A percentile compares a stretch with the other conserved stretches of the same genome.
These are phyloP conservation scores for Ochromonas danica DNA, from an alignment of 108 stramenopile genomes.

Conservation along the genomic window DNA sequence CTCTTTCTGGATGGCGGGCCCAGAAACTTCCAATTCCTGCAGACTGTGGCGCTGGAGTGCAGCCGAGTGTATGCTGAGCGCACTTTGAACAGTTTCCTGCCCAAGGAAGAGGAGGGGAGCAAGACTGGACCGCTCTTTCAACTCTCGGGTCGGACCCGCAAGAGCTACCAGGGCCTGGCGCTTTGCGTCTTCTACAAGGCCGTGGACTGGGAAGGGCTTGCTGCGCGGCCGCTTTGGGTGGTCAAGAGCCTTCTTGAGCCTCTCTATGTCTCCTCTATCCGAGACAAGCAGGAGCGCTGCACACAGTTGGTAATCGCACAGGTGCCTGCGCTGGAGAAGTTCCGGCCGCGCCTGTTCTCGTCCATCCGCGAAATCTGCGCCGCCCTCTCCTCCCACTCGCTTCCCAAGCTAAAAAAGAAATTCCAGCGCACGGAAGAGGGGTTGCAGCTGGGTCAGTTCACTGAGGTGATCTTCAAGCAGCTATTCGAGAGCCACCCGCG, in stretches of 20 bases:
- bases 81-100: neutral
- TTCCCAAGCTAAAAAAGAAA: constrained; percentile 32
- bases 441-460: constrained; percentile 13
- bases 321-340: constrained; percentile 32
- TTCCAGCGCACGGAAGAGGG: constrained; percentile 26
- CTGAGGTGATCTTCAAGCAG: constrained; percentile 15
- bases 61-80: neutral
- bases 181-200: constrained; percentile 21
- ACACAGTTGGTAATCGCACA: neutral
- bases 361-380: constrained; percentile 13
- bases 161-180: constrained; percentile 11
- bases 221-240: neutral
- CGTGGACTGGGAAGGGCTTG: neutral
- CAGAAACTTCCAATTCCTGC: constrained; percentile 6
- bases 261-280: neutral
- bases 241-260: neutral
- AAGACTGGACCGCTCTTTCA: neutral
- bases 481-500: constrained; percentile 13
- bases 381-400: constrained; percentile 10
- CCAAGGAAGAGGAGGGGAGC: neutral
- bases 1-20: constrained; percentile 36
- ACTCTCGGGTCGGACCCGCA: neutral
- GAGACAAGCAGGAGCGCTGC: constrained; percentile 18
- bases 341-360: constrained; percentile 2
- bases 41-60: neutral